A percentile compares a stretch with the other conserved stretches of the same genome.
phyloP scores from a whole-genome alignment of 208 protist genomes.

The Trypanosoma scelopori region DNA sequence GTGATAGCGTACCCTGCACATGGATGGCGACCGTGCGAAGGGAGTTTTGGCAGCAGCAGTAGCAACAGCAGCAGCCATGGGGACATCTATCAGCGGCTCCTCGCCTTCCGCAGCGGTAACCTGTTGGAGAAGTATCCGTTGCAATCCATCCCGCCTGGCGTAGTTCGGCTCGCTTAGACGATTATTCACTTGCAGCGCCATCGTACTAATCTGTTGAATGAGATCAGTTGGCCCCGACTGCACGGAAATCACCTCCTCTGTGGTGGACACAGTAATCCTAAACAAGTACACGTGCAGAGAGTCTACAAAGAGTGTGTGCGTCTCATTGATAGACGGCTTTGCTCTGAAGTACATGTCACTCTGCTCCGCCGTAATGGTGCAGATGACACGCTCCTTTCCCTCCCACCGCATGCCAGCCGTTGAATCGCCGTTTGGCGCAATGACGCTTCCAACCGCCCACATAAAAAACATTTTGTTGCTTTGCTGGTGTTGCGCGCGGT shows the following conservation, averaged over 20 bases:
- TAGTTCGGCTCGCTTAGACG: not conserved
- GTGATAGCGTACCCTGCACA: conserved; percentile 22
- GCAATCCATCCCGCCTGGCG: conserved; percentile 2
- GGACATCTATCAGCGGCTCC: not conserved
- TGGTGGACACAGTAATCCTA: conserved; percentile 36
- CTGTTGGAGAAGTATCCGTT: conserved; percentile 11
- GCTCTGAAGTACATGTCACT: conserved; percentile 59
- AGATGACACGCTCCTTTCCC: conserved; percentile 68
- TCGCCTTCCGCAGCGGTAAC: not conserved
- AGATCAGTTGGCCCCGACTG: conserved; percentile 5
- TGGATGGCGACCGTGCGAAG: not conserved
- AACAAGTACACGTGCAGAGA: conserved; percentile 73
- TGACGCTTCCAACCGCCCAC: conserved; percentile 56
- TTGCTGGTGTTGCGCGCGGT: conserved; percentile 56
- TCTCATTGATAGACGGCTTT: conserved; percentile 55
- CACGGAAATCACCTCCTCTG: not conserved
- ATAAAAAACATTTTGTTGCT: conserved; percentile 73
- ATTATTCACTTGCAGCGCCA: not conserved
- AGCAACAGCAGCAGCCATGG: not conserved
- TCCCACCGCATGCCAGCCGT: conserved; percentile 36
- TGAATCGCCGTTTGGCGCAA: conserved; percentile 1
- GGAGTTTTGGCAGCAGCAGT: not conserved
- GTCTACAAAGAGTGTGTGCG: conserved; percentile 75
- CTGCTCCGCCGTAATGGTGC: conserved; percentile 60
- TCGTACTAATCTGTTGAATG: conserved; percentile 7